A percentile compares a stretch with the other conserved stretches of the same genome.
Evolutionary conservation across 2,329 filamentous ascomycete genomes (phyloP).

Genomic region (Shiraia bambusicola): DNA sequence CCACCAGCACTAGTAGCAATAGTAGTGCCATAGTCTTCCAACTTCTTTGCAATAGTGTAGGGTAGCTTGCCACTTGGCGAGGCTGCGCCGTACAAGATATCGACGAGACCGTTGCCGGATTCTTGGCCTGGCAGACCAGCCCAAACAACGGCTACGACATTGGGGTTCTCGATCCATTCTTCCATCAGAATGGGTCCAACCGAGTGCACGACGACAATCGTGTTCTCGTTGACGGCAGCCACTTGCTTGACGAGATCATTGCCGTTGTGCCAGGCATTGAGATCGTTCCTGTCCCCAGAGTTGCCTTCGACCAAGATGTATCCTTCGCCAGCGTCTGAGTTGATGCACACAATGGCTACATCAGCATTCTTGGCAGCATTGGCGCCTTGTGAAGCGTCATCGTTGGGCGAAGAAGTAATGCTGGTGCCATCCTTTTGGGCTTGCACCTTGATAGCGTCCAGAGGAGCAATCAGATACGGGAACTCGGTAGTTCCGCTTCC

Average conservation of each 20-base stretch:
- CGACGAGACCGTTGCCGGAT: constrained; percentile 49
- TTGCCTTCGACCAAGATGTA: constrained; percentile 52
- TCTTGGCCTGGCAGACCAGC: constrained; percentile 44
- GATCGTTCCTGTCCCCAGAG: constrained; percentile 51
- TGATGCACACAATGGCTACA: constrained; percentile 52
- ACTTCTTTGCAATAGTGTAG: constrained; percentile 47
- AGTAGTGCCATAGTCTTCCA: constrained; percentile 34
- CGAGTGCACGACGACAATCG: constrained; percentile 43
- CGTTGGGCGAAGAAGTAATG: constrained; percentile 43
- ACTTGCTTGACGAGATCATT: constrained; percentile 46
- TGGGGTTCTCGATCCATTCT: constrained; percentile 39
- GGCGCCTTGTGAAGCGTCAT: constrained; percentile 41
- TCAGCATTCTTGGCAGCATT: constrained; percentile 41
- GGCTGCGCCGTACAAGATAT: constrained; percentile 49
- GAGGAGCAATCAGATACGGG: constrained; percentile 48
- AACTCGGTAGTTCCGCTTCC: constrained; percentile 58
- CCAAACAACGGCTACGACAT: constrained; percentile 44
- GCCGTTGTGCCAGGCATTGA: constrained; percentile 51
- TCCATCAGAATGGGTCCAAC: constrained; percentile 43
- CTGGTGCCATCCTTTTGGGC: constrained; percentile 43
- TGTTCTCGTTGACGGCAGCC: constrained; percentile 41
- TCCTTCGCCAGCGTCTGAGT: constrained; percentile 52
- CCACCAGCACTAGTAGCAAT: constrained; percentile 24
- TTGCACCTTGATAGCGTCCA: constrained; percentile 46
- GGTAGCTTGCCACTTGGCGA: constrained; percentile 59